Base-by-base conservation (phyloP, 768 basidiomycete genomes). In the Crucibulum laeve region DNA sequence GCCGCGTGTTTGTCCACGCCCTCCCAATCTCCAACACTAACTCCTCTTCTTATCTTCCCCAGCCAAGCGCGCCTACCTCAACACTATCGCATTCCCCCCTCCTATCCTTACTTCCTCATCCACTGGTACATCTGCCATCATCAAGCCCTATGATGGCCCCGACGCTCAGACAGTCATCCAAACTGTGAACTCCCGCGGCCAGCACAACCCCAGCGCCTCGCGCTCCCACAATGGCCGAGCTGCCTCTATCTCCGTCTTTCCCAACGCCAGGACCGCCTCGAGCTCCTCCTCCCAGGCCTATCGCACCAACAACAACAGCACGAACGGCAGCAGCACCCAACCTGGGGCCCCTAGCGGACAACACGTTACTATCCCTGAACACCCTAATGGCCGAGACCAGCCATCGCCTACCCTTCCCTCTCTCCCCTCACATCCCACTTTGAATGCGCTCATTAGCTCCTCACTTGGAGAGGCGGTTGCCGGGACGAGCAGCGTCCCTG, bases 41-140 rank as follows among this genome's bases (percentile, higher is more conserved):
- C 24, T 34, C 35, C 25, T 41, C 30, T 44, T 40, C 36, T 45
- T 40, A 18, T 47, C 40, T 18, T 43, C 24, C 51, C 23, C 68
- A 94, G 93, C 93, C 48, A 97, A 97, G 69, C 85, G 89, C 53
- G 93, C 93, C 44, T 99, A 97, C 71, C 85, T 99, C 28, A 79
- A 84, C 44, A 84, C 91, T 32, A 73, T 98, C 56, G 91, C 88
- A 21, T 82, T 79, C 58, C 92, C 85, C 47, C 91, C 87, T 35
- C 59, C 83, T 48, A 74, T 82, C 49, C 72, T 92, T 48, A 76
- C 77, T 24, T 76, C 82, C 3, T 60, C 74, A 22, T 62, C 73
- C 34, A 68, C 71, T 48, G 78, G 76, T 25, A 61, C 65, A 37
- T 57, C 73, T 15, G 82, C 84, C 15, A 69, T 70, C 43, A 89